Base-by-base conservation (phyloP, 805 yeast species). In the Candida insectorum region DNA sequence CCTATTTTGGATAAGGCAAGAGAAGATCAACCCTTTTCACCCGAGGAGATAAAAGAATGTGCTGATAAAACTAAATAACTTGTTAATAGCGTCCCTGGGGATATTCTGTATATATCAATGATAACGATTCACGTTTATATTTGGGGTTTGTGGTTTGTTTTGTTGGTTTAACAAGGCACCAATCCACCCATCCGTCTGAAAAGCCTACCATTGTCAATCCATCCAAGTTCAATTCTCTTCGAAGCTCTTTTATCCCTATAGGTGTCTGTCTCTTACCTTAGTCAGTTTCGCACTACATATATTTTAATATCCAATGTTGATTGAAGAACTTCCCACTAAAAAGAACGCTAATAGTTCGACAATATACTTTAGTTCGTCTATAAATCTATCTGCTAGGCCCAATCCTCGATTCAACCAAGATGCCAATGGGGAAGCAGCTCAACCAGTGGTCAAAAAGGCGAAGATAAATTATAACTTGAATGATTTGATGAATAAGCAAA, bases 1-100 rank as follows among this genome's bases (percentile, higher is more conserved):
- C 82, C 87, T 4, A 82, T 85, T 75, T 65, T 88, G 34, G 95
- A 87, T 44, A 89, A 87, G 43, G 95, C 96, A 0, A 73, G 94
- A 45, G 80, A 82, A 40, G 96, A 88, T 45, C 91, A 91, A 17
- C 96, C 96, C 1, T 88, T 88, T 48, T 45, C 55, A 14, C 40
- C 54, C 9, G 64, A 60, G 32, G 65, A 58, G 40, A 51, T 61
- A 14, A 33, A 34, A n/a, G n/a, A n/a, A n/a, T n/a, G n/a, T n/a
- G n/a, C n/a, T n/a, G n/a, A n/a, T n/a, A n/a, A n/a, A n/a, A n/a
- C n/a, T n/a, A n/a, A n/a, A n/a, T n/a, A n/a, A n/a, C n/a, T n/a
- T n/a, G n/a, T n/a, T n/a, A n/a, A n/a, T n/a, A n/a, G n/a, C n/a
- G n/a, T n/a, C n/a, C n/a, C n/a, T n/a, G n/a, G n/a, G n/a, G n/a